phyloP scores from a whole-genome alignment of 306 rosid species.

The Pyrus betulifolia region DNA sequence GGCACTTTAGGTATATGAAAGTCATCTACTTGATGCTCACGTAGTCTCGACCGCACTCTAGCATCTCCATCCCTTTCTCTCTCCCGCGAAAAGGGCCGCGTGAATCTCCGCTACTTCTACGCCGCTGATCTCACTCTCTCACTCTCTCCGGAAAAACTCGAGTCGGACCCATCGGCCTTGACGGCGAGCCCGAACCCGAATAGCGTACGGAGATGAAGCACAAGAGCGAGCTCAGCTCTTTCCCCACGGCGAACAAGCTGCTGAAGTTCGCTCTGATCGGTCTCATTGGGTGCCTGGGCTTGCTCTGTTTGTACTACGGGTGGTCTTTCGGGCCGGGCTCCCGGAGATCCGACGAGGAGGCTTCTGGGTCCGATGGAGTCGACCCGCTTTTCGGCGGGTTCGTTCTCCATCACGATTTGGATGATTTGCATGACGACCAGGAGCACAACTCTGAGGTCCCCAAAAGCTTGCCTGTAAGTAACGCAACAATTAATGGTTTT shows the following conservation, averaged over 20 bases:
- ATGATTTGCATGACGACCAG: constrained; percentile 21
- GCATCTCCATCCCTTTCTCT: not conserved
- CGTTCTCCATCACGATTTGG: constrained; percentile 17
- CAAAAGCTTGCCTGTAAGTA: constrained; percentile 36
- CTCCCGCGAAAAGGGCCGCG: constrained; percentile 18
- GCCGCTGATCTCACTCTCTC: not conserved
- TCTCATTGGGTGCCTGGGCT: constrained; percentile 23
- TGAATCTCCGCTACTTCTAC: not conserved
- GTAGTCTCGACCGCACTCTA: not conserved
- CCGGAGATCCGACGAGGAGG: constrained; percentile 29
- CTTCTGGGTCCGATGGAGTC: constrained; percentile 5
- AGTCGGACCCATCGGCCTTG: not conserved
- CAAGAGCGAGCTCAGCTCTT: constrained; percentile 15
- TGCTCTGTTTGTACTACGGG: constrained; percentile 37
- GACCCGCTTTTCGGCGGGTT: constrained; percentile 21
- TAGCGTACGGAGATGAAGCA: constrained; percentile 26
- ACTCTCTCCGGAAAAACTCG: not conserved
- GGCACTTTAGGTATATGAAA: not conserved
- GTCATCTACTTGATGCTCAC: no score
- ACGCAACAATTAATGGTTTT: not conserved
- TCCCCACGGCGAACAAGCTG: constrained; percentile 4
- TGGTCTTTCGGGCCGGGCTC: constrained; percentile 49
- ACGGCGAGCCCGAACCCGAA: not conserved
- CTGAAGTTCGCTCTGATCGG: constrained; percentile 25
- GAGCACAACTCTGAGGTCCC: constrained; percentile 28